Evolutionary conservation across 2,329 filamentous ascomycete genomes (phyloP), one percentile per base, ranked within the genome.

Genomic region (Fusarium cyanostomum): DNA sequence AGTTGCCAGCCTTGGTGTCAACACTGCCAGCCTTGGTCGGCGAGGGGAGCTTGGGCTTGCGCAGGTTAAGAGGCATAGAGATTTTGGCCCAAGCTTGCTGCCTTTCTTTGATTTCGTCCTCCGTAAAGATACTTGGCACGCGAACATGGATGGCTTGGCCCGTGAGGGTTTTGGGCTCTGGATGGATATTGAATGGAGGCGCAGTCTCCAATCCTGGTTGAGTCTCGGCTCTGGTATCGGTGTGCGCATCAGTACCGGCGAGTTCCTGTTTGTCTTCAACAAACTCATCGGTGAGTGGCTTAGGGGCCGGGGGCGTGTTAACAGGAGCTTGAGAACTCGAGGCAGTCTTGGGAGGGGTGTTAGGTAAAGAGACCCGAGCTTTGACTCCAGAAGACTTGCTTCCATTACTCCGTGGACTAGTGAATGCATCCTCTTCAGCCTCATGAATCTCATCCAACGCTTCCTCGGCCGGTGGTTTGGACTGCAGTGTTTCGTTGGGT

Each of bases 1-100:
- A 37, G 30, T 16, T 27, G 10, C 15, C 39, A 39, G 21, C 12
- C 27, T 62, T 46, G 21, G 16, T 24, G 4, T 43, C 33, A 38
- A 21, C 41, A 34, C 18, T 51, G 26, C 31, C 41, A 6, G 21
- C 11, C 43, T 58, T 56, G 5, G 37, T 50, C 30, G 55, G 44
- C 11, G 57, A 58, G 18, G 52, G 15, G 13, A 44, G 39, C 18
- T 57, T 62, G 15, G 50, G n/a, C 44, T 65, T 66, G 34, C 49
- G 66, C 45, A 62, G 71, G 53, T 68, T 60, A 51, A 74, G 56
- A 39, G 75, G 75, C 72, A 76, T 72, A 34, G 71, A 59, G 61
- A 77, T 77, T 53, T 68, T 75, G 68, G 74, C 66, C 73, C 73
- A 75, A 48, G 67, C 69, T 67, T 70, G 64, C 57, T 64, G 71